Base-by-base conservation (phyloP, 257 asterid species). In the Solanum paucissectum region DNA sequence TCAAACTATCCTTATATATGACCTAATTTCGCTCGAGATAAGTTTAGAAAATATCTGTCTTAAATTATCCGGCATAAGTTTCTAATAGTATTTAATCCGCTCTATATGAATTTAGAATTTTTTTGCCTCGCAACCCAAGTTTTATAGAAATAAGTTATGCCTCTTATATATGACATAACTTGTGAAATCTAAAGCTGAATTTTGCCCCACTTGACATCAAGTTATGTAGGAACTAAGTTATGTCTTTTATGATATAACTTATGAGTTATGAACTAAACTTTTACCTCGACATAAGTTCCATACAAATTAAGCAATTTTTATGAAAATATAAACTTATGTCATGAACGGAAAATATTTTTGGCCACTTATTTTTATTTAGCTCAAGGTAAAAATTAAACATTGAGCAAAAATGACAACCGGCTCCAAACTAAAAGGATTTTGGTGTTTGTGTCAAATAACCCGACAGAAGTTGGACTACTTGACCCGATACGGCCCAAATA, bases 161-260 rank as follows among this genome's bases (percentile, higher is more conserved):
- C 64, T 55, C 25, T 62, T 62, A n/a, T 10, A n/a, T 52, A 52
- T 52, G n/a, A 62, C 6, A 23, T n/a, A 62, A 62, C 3, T 3
- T 9, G 71, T 62, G 14, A 1, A n/a, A 23, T 62, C 12, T n/a
- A 10, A 55, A n/a, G 0, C 0, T n/a, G 3, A 23, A 4, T 1
- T 23, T 62, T 62, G 29, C 29, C 14, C 2, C 60, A 5, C 0
- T 52, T 52, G 60, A 62, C 32, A 62, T 23, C n/a, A 9, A 23
- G 29, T 9, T 60, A 0, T 3, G 6, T 21, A 23, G 1, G 1
- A 60, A 60, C 12, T 23, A 60, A 8, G 69, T 62, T 62, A 62
- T 23, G 29, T 62, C 32, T 62, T 62, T 2, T 62, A 23, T 9
- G 3, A 62, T n/a, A 62, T 4, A 2, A 62, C 32, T n/a, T 62